phyloP scores from a whole-genome alignment of 177 flowering plant genomes.

The Vitis hybrid region DNA sequence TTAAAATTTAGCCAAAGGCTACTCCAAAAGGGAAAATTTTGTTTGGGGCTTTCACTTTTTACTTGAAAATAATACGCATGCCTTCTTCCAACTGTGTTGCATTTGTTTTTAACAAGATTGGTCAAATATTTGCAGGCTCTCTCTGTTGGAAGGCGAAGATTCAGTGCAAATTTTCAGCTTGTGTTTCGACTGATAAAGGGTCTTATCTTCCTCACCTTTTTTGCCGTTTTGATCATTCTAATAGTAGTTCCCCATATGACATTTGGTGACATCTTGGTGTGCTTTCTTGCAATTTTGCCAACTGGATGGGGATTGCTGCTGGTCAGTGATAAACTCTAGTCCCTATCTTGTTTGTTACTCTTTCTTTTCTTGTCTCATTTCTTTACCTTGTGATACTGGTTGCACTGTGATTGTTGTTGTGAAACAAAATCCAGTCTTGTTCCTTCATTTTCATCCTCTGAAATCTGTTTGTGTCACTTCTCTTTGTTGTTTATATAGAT shows the following conservation, averaged over 20 bases:
- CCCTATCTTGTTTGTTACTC: neutral
- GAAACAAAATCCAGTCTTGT: too few relatives aligned
- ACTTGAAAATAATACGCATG: too few relatives aligned
- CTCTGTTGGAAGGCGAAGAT: constrained; percentile 42
- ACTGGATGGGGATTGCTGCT: constrained; percentile 54
- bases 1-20: too few relatives aligned
- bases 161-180: constrained; percentile 45
- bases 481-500: constrained; percentile 23
- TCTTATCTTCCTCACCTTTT: constrained; percentile 31
- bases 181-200: constrained; percentile 43
- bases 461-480: neutral
- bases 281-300: constrained; percentile 47
- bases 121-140: constrained; percentile 23
- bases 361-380: neutral
- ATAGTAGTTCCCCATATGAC: constrained; percentile 41
- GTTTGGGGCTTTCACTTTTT: too few relatives aligned
- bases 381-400: neutral
- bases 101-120: neutral
- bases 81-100: too few relatives aligned
- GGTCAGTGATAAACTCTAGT: constrained; percentile 24
- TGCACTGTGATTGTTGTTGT: too few relatives aligned
- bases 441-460: neutral
- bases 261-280: constrained; percentile 30
- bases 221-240: constrained; percentile 28
- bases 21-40: too few relatives aligned